phyloP scores from a whole-genome alignment of 2,329 filamentous ascomycete genomes.

The Hypoxylon sp. region DNA sequence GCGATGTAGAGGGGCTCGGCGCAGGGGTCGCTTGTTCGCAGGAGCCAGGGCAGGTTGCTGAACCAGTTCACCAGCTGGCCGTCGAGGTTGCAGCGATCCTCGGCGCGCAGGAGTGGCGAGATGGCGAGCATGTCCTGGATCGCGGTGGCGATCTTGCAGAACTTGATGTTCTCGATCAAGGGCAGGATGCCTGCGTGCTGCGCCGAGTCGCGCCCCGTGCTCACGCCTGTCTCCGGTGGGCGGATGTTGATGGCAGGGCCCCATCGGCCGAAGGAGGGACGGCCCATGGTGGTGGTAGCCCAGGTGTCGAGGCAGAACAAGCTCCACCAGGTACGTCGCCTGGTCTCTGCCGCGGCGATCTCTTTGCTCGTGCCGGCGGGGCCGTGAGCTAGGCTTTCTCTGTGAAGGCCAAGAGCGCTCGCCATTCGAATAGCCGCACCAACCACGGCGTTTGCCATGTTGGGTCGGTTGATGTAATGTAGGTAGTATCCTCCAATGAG shows the following conservation, averaged over 20 bases:
- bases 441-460: constrained; percentile 77
- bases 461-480: constrained; percentile 79
- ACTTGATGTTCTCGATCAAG: constrained; percentile 78
- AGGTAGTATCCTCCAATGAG: constrained; percentile 80
- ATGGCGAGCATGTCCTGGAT: constrained; percentile 80
- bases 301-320: constrained; percentile 78
- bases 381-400: constrained; percentile 61
- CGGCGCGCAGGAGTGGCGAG: constrained; percentile 70
- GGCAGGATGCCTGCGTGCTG: constrained; percentile 74
- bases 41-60: constrained; percentile 71
- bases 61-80: constrained; percentile 76
- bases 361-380: constrained; percentile 50
- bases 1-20: constrained; percentile 75
- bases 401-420: constrained; percentile 75
- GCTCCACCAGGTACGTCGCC: constrained; percentile 77
- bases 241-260: constrained; percentile 73
- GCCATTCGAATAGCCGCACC: constrained; percentile 78
- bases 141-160: constrained; percentile 80
- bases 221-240: constrained; percentile 63
- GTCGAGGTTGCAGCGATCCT: constrained; percentile 73
- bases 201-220: constrained; percentile 58
- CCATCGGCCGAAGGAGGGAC: constrained; percentile 74
- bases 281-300: constrained; percentile 74
- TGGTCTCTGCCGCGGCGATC: constrained; percentile 65
- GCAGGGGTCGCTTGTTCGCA: constrained; percentile 71